Evolutionary conservation across 306 rosid genomes (phyloP), one percentile per base, ranked within the genome.

Genomic region (Castanospermum australe): DNA sequence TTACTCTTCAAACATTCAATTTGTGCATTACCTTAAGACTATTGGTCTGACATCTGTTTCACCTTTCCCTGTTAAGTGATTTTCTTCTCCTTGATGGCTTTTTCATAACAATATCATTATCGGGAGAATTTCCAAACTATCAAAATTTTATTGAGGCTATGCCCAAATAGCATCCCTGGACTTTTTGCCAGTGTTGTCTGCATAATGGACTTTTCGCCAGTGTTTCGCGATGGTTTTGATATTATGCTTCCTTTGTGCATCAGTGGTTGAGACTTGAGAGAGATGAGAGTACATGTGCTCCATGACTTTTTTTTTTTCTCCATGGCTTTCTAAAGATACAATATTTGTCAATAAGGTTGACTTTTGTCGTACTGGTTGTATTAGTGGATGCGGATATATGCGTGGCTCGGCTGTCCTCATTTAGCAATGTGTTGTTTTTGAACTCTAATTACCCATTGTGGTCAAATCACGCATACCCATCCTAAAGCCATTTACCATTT

Each of bases 141-240:
- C 13, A 33, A 21, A 22, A 42, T 38, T 60, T 61, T 48, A 24
- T 24, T 50, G 22, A 36, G 66, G 47, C 24, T 52, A 33, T 12
- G 7, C 15, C 73, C 12, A 11, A 13, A 41, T 52, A 79, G 38
- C 45, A 73, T 64, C n/a, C 35, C 8, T 45, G 52, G 70, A 60
- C 32, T 13, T 60, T 32, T 13, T 28, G 10, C 45, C 21, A 75
- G 2, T 11, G 11, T 42, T 30, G 12, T 47, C 75, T 64, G n/a
- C 32, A 13, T 66, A 33, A 30, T 28, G 44, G 44, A n/a, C n/a
- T n/a, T n/a, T n/a, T n/a, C n/a, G n/a, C n/a, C n/a, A n/a, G n/a
- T n/a, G n/a, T n/a, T n/a, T n/a, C n/a, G n/a, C n/a, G n/a, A n/a
- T 61, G 57, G 18, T 72, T 80, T 60, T 63, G 36, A 67, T 62